These are phyloP conservation scores for Scedosporium apiospermum DNA, from an alignment of 2,329 filamentous ascomycete species.

Conservation along the genomic window DNA sequence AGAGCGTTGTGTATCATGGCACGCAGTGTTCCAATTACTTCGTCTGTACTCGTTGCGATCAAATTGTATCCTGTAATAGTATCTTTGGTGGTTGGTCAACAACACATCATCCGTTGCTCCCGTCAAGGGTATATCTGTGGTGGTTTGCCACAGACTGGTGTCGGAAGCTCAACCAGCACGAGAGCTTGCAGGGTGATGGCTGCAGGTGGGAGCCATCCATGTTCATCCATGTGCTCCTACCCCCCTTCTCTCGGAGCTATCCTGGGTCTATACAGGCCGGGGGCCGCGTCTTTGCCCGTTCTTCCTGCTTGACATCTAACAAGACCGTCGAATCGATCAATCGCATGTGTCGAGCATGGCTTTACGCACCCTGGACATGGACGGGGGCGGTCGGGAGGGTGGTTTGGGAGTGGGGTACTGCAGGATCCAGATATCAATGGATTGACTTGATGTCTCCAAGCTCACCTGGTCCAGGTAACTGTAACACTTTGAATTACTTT, in stretches of 20 bases:
- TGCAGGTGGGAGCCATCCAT: background rate
- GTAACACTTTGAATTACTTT: background rate
- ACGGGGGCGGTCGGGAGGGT: background rate
- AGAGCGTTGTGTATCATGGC: background rate
- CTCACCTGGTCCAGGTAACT: background rate
- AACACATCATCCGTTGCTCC: background rate
- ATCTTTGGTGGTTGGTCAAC: background rate
- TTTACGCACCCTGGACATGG: background rate
- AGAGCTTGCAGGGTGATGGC: background rate
- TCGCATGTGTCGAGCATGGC: background rate
- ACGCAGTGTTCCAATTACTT: background rate
- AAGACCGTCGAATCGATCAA: background rate
- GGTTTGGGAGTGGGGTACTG: background rate
- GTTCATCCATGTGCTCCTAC: background rate
- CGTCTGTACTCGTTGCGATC: background rate
- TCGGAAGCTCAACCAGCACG: background rate
- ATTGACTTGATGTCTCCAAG: no score
- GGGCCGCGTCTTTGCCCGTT: background rate
- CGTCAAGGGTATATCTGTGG: background rate
- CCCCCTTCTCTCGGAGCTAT: background rate
- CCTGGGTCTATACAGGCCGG: background rate
- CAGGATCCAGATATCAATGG: background rate
- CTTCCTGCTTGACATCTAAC: background rate
- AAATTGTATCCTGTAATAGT: background rate
- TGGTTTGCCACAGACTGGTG: background rate